phyloP scores from a whole-genome alignment of 108 stramenopile species.

The Aurantiochytrium sp. region DNA sequence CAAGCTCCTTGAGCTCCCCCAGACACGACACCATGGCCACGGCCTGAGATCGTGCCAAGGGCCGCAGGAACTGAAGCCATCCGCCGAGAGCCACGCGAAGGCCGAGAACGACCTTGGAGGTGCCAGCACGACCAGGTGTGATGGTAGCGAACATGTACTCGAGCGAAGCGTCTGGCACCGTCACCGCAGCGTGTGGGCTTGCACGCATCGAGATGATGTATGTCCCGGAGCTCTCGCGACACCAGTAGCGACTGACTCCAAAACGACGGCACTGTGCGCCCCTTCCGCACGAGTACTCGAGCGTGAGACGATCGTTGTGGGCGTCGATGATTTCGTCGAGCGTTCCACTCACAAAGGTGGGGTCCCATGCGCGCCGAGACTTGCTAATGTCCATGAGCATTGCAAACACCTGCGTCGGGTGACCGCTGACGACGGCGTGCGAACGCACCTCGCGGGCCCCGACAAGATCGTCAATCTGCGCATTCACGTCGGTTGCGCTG shows the following conservation, averaged over 20 bases:
- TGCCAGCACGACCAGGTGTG: not conserved
- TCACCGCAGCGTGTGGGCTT: not conserved
- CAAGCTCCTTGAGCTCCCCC: not conserved
- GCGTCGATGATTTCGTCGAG: not conserved
- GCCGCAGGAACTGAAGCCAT: not conserved
- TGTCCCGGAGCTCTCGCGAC: not conserved
- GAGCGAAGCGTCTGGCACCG: not conserved
- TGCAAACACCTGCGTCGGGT: not conserved
- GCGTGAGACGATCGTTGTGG: not conserved
- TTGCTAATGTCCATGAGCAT: not conserved
- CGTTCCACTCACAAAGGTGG: not conserved
- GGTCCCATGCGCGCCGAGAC: not conserved
- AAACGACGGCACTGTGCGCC: not conserved
- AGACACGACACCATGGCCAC: not conserved
- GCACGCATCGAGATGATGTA: not conserved
- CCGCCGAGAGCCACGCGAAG: not conserved
- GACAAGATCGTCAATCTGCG: not conserved
- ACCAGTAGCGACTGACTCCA: not conserved
- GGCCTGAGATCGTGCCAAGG: not conserved
- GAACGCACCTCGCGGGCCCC: not conserved
- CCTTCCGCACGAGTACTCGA: not conserved
- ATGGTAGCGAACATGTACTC: not conserved
- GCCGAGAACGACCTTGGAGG: not conserved
- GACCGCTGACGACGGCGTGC: not conserved
- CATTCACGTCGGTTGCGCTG: not conserved